A percentile compares a stretch with the other conserved stretches of the same genome.
Conservation (phyloP, 768 basidiomycete species). For the Russula sp. region DNA sequence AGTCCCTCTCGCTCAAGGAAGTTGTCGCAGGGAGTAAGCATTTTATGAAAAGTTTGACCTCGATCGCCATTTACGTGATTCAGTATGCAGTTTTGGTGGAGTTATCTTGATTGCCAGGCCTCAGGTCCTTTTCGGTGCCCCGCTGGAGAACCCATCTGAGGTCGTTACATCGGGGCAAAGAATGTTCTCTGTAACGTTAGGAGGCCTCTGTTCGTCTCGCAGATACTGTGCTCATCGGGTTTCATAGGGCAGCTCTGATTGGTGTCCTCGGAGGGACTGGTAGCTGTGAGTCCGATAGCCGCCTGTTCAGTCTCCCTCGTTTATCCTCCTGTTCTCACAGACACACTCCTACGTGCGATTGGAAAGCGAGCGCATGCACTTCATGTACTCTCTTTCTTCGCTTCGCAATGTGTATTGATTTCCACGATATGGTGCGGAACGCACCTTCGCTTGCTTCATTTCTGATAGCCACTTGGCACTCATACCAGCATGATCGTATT, state of each 20-base stretch:
- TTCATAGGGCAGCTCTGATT: slow-evolving; percentile 53
- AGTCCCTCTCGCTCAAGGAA: slow-evolving; percentile 54
- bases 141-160: slow-evolving; percentile 2
- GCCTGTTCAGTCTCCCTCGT: not conserved
- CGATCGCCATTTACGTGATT: not conserved
- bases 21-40: slow-evolving; percentile 51
- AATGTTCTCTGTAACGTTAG: slow-evolving; percentile 59
- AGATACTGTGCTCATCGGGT: not conserved
- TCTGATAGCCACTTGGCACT: not conserved
- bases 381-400: slow-evolving; percentile 69
- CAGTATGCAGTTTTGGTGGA: slow-evolving; percentile 66
- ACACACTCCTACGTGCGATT: slow-evolving; percentile 58
- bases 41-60: no score
- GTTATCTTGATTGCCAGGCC: slow-evolving; percentile 83
- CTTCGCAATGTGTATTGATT: slow-evolving; percentile 50
- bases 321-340: slow-evolving; percentile 33
- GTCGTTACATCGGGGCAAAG: slow-evolving; percentile 40
- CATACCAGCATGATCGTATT: slow-evolving; percentile 44
- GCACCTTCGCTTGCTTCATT: not conserved
- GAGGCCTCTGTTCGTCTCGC: not conserved
- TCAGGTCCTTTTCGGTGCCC: slow-evolving; percentile 60
- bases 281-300: slow-evolving; percentile 52
- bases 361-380: slow-evolving; percentile 73
- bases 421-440: slow-evolving; percentile 36
- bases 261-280: slow-evolving; percentile 65